These are phyloP conservation scores for Cutaneotrichosporon daszewskae DNA, from an alignment of 1,284 basidiomycete species.

Conservation along the genomic window DNA sequence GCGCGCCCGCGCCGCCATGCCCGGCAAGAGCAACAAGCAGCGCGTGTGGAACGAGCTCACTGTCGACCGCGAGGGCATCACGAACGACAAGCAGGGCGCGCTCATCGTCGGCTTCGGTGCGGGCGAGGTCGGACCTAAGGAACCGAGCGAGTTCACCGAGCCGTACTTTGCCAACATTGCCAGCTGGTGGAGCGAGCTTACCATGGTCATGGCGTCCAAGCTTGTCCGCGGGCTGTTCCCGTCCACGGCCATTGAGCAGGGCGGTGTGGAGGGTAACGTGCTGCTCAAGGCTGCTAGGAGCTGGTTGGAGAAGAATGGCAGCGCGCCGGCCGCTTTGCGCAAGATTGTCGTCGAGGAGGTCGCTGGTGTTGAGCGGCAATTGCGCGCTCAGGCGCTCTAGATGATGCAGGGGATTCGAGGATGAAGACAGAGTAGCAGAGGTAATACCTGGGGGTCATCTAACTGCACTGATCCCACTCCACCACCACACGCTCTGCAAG, in stretches of 20 bases:
- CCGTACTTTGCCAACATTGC: conserved; percentile 4
- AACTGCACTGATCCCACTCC: too few species aligned
- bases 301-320: conserved; percentile 5
- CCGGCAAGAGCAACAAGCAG: conserved; percentile 1
- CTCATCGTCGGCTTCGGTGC: conserved; percentile 3
- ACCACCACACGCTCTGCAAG: too few species aligned
- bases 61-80: not conserved
- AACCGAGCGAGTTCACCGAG: not conserved
- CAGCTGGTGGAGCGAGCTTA: conserved; percentile 2
- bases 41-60: conserved; percentile 6
- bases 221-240: conserved; percentile 5
- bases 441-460: too few species aligned
- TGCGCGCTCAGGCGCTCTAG: too few species aligned
- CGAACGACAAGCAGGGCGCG: conserved; percentile 9
- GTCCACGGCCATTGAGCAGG: not conserved
- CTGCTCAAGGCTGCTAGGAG: conserved; percentile 1
- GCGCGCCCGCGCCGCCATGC: conserved; percentile 4
- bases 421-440: too few species aligned
- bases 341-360: conserved; percentile 5
- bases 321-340: conserved; percentile 5
- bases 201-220: conserved; percentile 7
- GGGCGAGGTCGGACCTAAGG: not conserved
- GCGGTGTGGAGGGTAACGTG: not conserved
- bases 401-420: too few species aligned
- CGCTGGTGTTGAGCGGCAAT: too few species aligned